Base-by-base conservation (phyloP, 2,329 filamentous ascomycete genomes). In the Paecilomyces niveus region DNA sequence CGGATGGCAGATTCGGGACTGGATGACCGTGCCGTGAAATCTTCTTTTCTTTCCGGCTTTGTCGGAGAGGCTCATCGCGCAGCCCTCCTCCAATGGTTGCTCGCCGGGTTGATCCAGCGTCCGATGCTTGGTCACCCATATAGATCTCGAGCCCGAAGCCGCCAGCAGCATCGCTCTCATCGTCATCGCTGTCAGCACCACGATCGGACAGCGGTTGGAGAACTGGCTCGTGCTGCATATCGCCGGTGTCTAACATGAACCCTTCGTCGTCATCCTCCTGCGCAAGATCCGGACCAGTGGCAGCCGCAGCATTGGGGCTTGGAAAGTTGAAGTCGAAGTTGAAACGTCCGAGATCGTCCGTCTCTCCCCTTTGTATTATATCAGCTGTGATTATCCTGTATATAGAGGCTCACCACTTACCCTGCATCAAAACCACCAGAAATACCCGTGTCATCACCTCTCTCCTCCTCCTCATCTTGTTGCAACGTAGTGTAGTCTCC, bases 1-100 rank as follows among this genome's bases (percentile, higher is more conserved):
- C 81, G 0, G 83, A 76, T 2, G 92, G 90, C 50, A 96, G 76
- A 0, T 87, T 86, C 0, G 90, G 89, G 63, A 92, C 92, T 61
- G 88, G 83, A 54, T 89, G 85, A 26, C 90, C 90, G 67, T 92
- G 80, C 54, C 83, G 83, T 0, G 91, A 95, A 15, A 84, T 65
- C 61, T 82, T 80, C 62, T 83, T 82, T 64, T 84, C 78, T 63
- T 78, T 83, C 63, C 50, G 67, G 67, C 51, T 69, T 66, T 24
- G 65, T 57, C 64, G 62, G 29, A 57, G 54, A 11, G 63, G 67
- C 54, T 73, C 70, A 50, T 70, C 68, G 56, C 69, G 66, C 69
- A 73, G 66, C 9, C 74, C 74, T 24, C 72, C 72, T 6, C 69
- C 71, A 54, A 70, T 65, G 55, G 74, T 58, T 45, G 39, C 39